Evolutionary conservation across 2,329 filamentous ascomycete genomes (phyloP), one percentile per base, ranked within the genome.

Genomic region (Ascochyta fabae): DNA sequence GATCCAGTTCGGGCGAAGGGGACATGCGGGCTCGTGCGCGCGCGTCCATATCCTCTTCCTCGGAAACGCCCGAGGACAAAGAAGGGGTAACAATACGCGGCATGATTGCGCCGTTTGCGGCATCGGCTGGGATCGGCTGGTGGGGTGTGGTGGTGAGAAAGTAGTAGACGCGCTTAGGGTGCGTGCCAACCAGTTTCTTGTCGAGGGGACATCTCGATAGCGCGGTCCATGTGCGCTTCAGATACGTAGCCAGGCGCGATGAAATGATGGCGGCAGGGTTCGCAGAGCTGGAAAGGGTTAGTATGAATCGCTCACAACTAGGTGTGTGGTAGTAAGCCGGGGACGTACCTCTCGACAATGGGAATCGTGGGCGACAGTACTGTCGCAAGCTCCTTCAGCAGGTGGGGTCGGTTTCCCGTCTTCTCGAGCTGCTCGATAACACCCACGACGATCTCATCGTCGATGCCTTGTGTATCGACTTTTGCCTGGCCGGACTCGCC

Each of bases 231-330:
- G 90, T 79, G 64, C 95, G 91, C 80, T 96, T 96, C 70, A 97
- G 83, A 78, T 96, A 99, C 31, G 90, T 86, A 36, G 92, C 89
- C 47, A 99, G 83, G 68, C 95, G 89, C 40, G 95, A 97, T 2
- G 93, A 96, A 66, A 99, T 93, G 68, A 99, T 92, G 54, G 95
- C 94, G 70, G 91, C 92, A 52, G 93, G 94, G 74, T 98, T 98
- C 48, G 94, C 92, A 63, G 95, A 98, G 78, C 95, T 98, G 74
- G 52, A 62, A 55, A 31, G 65, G 45, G 49, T 70, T 60, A 73
- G 72, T 64, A 75, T 77, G 67, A 76, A 66, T 7, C 53, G 66
- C 62, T 33, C 35, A 23, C 39, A 44, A 53, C 57, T 56, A 67
- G 62, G 52, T 26, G 61, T 64, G 64, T 53, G 27, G n/a, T n/a